Base-by-base conservation (phyloP, 176 grass and related monocot species). In the Urochloa ruziziensis region DNA sequence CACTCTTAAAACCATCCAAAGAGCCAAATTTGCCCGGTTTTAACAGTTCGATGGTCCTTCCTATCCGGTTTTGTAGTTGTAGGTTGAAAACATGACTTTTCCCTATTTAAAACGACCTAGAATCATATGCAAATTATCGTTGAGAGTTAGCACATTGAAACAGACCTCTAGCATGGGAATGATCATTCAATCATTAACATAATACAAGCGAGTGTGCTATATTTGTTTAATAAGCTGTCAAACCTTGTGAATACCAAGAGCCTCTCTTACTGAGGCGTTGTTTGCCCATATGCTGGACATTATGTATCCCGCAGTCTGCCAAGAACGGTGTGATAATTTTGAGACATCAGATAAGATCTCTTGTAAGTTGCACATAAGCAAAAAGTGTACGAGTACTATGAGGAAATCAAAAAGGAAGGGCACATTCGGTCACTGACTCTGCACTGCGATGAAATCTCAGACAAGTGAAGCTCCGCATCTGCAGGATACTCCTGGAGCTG, bases 161-260 rank as follows among this genome's bases (percentile, higher is more conserved):
- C 25, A 64, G 3, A 49, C 25, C 43, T 32, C 69, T 49, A 24
- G 15, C 24, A 49, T 19, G 25, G 18, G 14, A 16, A 29, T 44
- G 25, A 46, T 6, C 18, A 33, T 78, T 78, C 28, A 34, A 9
- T 54, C 51, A 68, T 5, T 25, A 77, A 77, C 11, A 32, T 57
- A 59, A 46, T 67, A 23, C 21, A 64, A 32, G 37, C 9, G 27
- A 64, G 5, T 60, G 13, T 21, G 49, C 8, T 65, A 32, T 39
- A 37, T 83, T 30, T 39, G 43, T 16, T 21, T 29, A 30, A 9
- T 49, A 49, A 29, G 30, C 19, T 67, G 43, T 57, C 65, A 75
- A 89, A 97, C 89, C 34, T 84, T 80, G 30, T 80, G 89, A 80
- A 91, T 90, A 4, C 87, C 87, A 16, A 97, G 91, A 74, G 86